Evolutionary conservation across 331 rosid genomes (phyloP).

Genomic region (Quercus lobata): DNA sequence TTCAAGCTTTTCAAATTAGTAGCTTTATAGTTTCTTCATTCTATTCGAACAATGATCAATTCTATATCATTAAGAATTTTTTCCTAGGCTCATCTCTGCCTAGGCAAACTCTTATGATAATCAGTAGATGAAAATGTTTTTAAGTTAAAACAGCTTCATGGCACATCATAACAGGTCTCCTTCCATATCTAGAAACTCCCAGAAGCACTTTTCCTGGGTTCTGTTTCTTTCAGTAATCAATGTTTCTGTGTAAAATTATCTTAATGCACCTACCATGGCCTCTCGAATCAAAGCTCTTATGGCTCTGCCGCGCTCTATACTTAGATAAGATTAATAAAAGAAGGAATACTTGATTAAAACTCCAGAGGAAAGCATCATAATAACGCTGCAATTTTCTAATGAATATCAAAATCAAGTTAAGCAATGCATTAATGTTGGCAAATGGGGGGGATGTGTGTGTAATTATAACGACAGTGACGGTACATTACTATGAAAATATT

Average conservation of each 20-base stretch:
- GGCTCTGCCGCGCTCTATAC: neutral
- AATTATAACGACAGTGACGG: conserved; percentile 1
- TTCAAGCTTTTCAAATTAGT: too few species aligned
- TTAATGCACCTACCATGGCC: neutral
- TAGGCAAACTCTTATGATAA: too few species aligned
- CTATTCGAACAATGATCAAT: too few species aligned
- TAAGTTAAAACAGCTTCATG: too few species aligned
- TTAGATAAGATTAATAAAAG: neutral
- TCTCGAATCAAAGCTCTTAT: neutral
- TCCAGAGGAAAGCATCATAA: neutral
- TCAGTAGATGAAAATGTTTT: too few species aligned
- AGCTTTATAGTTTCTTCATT: too few species aligned
- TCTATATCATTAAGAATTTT: too few species aligned
- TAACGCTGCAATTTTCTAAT: neutral
- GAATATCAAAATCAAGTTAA: neutral
- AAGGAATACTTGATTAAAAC: neutral
- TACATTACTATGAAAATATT: neutral
- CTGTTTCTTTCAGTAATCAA: neutral
- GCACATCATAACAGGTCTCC: neutral
- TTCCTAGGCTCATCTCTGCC: too few species aligned
- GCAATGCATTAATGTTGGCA: conserved; percentile 9
- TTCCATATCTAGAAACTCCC: neutral
- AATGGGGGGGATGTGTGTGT: neutral
- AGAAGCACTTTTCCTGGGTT: neutral
- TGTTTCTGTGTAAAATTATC: neutral